Percentiles rank a stretch among this genome's conserved stretches.
These are phyloP conservation scores for Pichia cephalocereana DNA, from an alignment of 805 yeast species.

Conservation along the genomic window DNA sequence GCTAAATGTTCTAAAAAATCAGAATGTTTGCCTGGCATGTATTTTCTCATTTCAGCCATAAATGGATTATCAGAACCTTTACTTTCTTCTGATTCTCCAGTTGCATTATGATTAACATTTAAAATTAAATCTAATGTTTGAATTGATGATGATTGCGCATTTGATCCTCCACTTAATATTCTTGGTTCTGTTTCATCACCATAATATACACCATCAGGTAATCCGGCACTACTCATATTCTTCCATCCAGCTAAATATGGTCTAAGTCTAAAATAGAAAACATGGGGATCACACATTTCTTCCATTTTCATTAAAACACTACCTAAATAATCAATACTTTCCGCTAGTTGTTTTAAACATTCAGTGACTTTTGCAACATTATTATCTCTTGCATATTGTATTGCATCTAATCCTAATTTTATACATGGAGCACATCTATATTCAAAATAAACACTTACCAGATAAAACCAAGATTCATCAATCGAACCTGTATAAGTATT, in stretches of 20 bases:
- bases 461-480: constrained; percentile 91
- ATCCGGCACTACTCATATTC: constrained; percentile 81
- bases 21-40: constrained; percentile 86
- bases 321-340: constrained; percentile 64
- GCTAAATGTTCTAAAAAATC: constrained; percentile 59
- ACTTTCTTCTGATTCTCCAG: constrained; percentile 35
- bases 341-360: constrained; percentile 58
- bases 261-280: constrained; percentile 75
- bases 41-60: constrained; percentile 73
- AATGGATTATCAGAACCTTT: constrained; percentile 32
- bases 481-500: constrained; percentile 83
- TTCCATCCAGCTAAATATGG: constrained; percentile 94
- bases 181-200: constrained; percentile 54
- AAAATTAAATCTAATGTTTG: constrained; percentile 77
- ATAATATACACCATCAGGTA: constrained; percentile 66
- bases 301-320: constrained; percentile 72
- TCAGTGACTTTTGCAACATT: constrained; percentile 33
- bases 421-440: constrained; percentile 68
- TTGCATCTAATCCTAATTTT: constrained; percentile 57
- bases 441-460: constrained; percentile 83
- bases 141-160: constrained; percentile 85
- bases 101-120: constrained; percentile 68
- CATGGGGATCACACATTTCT: constrained; percentile 92
- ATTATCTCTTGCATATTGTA: constrained; percentile 42
- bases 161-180: constrained; percentile 78